phyloP scores from a whole-genome alignment of 1,284 basidiomycete species.

The Ustilago cynodontis region DNA sequence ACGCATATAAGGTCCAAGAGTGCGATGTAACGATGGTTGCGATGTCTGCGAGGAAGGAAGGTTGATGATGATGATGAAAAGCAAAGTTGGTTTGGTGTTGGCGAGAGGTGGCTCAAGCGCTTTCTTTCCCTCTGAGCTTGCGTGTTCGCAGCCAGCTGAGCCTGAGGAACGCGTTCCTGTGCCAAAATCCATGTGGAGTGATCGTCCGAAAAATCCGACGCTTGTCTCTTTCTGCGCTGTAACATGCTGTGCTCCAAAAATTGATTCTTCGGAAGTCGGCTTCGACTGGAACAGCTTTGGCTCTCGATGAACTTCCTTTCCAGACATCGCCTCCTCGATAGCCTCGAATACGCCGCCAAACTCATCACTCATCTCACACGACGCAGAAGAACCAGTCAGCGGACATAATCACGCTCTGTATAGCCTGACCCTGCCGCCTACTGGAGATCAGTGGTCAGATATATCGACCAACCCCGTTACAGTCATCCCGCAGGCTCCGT shows the following conservation, averaged over 20 bases:
- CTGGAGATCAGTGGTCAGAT: neutral
- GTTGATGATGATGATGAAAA: constrained; percentile 1
- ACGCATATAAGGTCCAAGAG: too few species aligned
- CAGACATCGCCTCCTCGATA: neutral
- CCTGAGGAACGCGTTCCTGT: constrained; percentile 27
- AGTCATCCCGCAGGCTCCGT: neutral
- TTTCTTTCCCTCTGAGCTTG: constrained; percentile 31
- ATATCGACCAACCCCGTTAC: neutral
- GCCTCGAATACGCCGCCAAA: neutral
- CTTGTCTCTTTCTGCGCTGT: neutral
- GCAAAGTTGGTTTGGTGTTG: neutral
- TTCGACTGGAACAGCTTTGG: neutral
- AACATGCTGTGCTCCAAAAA: constrained; percentile 2
- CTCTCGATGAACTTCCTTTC: constrained; percentile 9
- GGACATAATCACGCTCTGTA: neutral
- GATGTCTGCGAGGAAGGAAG: neutral
- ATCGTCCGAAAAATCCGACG: constrained; percentile 27
- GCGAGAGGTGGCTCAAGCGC: constrained; percentile 43
- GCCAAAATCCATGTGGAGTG: constrained; percentile 44
- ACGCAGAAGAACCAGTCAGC: neutral
- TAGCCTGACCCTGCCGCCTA: neutral
- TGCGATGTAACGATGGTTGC: too few species aligned
- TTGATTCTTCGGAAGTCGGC: constrained; percentile 27
- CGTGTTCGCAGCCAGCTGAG: constrained; percentile 24
- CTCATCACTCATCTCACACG: neutral